phyloP scores from a whole-genome alignment of 768 basidiomycete species.

The Lactarius akahatsu region DNA sequence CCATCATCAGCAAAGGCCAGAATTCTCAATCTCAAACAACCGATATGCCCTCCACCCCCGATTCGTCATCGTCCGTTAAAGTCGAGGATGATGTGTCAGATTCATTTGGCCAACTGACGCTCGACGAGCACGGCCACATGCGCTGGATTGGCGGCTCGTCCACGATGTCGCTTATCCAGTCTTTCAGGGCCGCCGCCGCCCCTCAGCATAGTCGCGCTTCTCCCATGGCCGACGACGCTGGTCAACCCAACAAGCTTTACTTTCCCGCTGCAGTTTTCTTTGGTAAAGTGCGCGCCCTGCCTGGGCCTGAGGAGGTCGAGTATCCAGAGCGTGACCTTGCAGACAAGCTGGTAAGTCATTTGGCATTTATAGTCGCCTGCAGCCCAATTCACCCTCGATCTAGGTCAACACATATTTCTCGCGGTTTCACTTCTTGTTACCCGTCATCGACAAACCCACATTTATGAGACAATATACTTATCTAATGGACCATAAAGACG shows the following conservation, averaged over 20 bases:
- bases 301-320: slow-evolving; percentile 82
- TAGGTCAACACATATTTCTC: slow-evolving; percentile 87
- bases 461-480: slow-evolving; percentile 71
- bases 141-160: slow-evolving; percentile 92
- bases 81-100: slow-evolving; percentile 77
- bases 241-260: slow-evolving; percentile 80
- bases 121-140: slow-evolving; percentile 88
- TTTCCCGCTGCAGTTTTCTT: slow-evolving; percentile 88
- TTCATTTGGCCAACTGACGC: slow-evolving; percentile 81
- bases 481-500: slow-evolving; percentile 69
- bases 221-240: slow-evolving; percentile 81
- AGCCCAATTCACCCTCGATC: slow-evolving; percentile 32
- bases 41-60: slow-evolving; percentile 34
- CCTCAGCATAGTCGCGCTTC: slow-evolving; percentile 75
- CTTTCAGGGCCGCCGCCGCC: slow-evolving; percentile 74
- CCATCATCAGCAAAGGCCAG: slow-evolving; percentile 31
- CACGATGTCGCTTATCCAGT: slow-evolving; percentile 89
- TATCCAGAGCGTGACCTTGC: slow-evolving; percentile 82
- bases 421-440: slow-evolving; percentile 85
- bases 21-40: slow-evolving; percentile 20
- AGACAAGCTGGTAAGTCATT: slow-evolving; percentile 70
- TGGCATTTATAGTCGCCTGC: slow-evolving; percentile 3
- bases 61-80: slow-evolving; percentile 49
- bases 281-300: slow-evolving; percentile 80
- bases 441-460: slow-evolving; percentile 80